phyloP scores from a whole-genome alignment of 192 early-diverging fungal genomes.

The Coemansia erecta region DNA sequence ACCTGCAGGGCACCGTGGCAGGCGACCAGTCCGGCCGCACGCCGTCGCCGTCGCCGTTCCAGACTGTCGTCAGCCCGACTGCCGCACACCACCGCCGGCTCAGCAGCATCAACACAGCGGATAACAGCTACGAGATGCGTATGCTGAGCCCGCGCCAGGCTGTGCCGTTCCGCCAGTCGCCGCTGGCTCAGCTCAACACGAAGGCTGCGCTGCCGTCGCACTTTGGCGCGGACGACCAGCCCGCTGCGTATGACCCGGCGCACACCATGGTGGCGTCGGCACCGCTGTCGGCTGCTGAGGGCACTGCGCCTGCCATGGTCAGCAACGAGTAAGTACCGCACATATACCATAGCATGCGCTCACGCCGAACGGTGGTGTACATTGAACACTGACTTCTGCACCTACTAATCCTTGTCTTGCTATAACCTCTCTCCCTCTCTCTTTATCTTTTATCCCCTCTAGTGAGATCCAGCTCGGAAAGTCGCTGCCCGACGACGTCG shows the following conservation, averaged over 20 bases:
- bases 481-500: constrained; percentile 27
- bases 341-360: not conserved
- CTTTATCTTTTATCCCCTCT: not conserved
- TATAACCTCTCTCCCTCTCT: no score
- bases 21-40: no score
- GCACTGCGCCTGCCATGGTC: not conserved
- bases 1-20: constrained; percentile 14
- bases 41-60: constrained; percentile 15
- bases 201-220: constrained; percentile 17
- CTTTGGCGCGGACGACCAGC: constrained; percentile 28
- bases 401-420: not conserved
- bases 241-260: constrained; percentile 2
- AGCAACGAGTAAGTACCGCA: constrained; percentile 28
- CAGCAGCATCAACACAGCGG: constrained; percentile 3
- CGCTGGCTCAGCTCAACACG: constrained; percentile 17
- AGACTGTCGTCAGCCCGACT: constrained; percentile 7
- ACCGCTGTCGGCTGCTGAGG: not conserved
- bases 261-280: not conserved
- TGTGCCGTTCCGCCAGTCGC: constrained; percentile 40
- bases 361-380: not conserved
- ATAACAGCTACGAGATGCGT: constrained; percentile 42
- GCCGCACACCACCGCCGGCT: constrained; percentile 3
- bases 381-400: not conserved
- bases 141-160: constrained; percentile 25
- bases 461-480: constrained; percentile 17